Evolutionary conservation across 169 alveolate species (phyloP).

Genomic region (Besnoitia besnoiti): DNA sequence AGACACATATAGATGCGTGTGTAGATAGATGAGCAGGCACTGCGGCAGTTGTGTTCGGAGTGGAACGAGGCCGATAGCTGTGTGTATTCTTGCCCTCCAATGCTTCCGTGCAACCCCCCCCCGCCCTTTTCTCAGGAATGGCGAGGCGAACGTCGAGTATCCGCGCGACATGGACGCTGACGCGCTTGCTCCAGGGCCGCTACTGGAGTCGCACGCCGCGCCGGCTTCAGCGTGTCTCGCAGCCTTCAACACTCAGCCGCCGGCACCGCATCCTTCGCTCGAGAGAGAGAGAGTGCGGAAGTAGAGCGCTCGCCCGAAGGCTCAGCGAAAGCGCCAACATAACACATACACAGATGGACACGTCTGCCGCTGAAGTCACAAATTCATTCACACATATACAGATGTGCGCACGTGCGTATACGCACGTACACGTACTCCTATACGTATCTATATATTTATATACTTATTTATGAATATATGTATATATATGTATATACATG

Average conservation of each 20-base stretch:
- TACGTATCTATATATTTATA: not conserved
- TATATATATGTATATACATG: not conserved
- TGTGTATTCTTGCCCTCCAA: not conserved
- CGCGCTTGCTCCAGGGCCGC: not conserved
- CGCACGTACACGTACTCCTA: not conserved
- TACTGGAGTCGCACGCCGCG: not conserved
- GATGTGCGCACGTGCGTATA: not conserved
- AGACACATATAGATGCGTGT: not conserved
- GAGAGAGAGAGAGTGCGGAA: too few relatives aligned
- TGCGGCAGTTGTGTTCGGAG: not conserved
- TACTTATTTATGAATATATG: not conserved
- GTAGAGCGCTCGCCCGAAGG: too few relatives aligned
- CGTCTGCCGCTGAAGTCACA: not conserved
- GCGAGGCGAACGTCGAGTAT: not conserved
- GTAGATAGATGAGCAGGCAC: not conserved
- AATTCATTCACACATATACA: not conserved
- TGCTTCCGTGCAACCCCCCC: not conserved
- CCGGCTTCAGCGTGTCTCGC: not conserved
- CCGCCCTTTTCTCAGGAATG: not conserved
- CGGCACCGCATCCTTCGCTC: not conserved
- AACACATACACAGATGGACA: not conserved
- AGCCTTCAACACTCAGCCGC: not conserved
- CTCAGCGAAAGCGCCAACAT: not conserved
- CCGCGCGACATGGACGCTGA: constrained; percentile 18
- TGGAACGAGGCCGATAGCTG: not conserved